These are phyloP conservation scores for Colletotrichum falcatum DNA, from an alignment of 2,329 filamentous ascomycete species.

Conservation along the genomic window DNA sequence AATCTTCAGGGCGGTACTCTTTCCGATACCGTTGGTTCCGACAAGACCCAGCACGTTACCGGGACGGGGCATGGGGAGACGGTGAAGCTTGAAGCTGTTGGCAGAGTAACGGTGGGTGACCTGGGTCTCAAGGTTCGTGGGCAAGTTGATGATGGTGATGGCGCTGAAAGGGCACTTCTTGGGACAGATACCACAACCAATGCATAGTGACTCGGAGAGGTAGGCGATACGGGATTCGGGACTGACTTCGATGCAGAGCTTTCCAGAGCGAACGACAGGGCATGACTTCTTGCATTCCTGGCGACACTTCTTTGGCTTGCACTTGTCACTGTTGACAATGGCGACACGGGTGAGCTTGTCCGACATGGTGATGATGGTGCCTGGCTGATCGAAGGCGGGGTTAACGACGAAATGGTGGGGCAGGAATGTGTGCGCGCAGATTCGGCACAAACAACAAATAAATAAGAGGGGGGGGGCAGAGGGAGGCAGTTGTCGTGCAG, in stretches of 20 bases:
- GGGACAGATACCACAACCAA: slow-evolving; percentile 98
- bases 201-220: slow-evolving; percentile 95
- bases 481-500: slow-evolving; percentile 2
- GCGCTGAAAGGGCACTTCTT: slow-evolving; percentile 99
- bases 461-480: slow-evolving; percentile 14
- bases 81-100: slow-evolving; percentile 99
- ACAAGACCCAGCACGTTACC: slow-evolving; percentile 96
- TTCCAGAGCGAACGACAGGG: slow-evolving; percentile 95
- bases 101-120: slow-evolving; percentile 99
- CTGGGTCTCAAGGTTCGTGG: slow-evolving; percentile 97
- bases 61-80: slow-evolving; percentile 93
- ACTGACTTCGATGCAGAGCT: slow-evolving; percentile 95
- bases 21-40: slow-evolving; percentile 99
- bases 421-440: slow-evolving; percentile 25
- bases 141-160: slow-evolving; percentile 99
- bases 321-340: slow-evolving; percentile 98
- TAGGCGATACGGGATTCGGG: slow-evolving; percentile 94
- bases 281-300: slow-evolving; percentile 99
- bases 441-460: slow-evolving; percentile 16
- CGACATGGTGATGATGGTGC: slow-evolving; percentile 72
- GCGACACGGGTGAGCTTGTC: slow-evolving; percentile 98
- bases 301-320: slow-evolving; percentile 82
- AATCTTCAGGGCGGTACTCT: slow-evolving; percentile 99
- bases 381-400: slow-evolving; percentile 40
- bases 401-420: slow-evolving; percentile 35